Base-by-base conservation (phyloP, 2,329 filamentous ascomycete genomes). In the Aspergillus candidus region DNA sequence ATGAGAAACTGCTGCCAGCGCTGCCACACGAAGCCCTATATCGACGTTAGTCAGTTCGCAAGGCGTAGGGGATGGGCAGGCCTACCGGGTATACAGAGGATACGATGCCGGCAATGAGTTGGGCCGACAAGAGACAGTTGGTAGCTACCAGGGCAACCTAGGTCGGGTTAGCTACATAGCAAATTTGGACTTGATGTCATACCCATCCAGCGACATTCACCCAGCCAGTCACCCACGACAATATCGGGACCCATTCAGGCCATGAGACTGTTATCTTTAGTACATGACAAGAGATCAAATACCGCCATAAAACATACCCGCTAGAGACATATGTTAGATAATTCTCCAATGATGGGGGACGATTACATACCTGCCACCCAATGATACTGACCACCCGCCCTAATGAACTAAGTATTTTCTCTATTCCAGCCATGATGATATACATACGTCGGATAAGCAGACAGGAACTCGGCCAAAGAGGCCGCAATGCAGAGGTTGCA, bases 211-310 rank as follows among this genome's bases (percentile, higher is more conserved):
- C 80, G 11, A 81, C 76, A 82, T 85, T 65, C 34, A 65, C 57
- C 82, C 83, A 88, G n/a, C 83, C 84, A 0, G 82, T 86, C 33
- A 80, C 73, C 70, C 82, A 87, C 36, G 80, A 82, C 8, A 86
- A 72, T 13, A 79, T 69, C 1, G 79, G 77, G 1, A 78, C 76
- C 72, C 75, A 82, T 46, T 67, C 67, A 41, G 74, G 74, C 72
- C 80, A 82, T 14, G 76, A 73, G 46, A 87, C 62, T 64, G 31
- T 18, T 10, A 34, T 11, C 8, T 4, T 53, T 33, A 53, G 39
- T n/a, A 11, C n/a, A 10, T 14, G 4, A n/a, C 11, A 10, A 27
- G 10, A 27, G 22, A 27, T 27, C 2, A 27, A 5, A 27, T 27
- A 27, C 22, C 22, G 10, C 10, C 22, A 10, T 17, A 32, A n/a